phyloP scores from a whole-genome alignment of 495 filamentous ascomycete species.

The Letharia columbiana region DNA sequence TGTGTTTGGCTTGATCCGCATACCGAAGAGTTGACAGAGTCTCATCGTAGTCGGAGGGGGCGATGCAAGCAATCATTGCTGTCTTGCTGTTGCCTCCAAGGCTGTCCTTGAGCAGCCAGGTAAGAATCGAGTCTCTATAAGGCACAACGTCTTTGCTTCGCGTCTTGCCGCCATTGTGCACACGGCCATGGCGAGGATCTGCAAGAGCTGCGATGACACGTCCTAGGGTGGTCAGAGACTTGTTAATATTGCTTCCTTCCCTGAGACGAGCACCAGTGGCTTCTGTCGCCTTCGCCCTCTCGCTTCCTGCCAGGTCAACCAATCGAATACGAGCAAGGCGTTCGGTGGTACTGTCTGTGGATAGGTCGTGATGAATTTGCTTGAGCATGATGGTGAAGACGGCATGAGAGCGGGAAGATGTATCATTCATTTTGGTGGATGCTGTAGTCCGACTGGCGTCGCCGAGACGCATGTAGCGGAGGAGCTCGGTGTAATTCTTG shows the following conservation, averaged over 20 bases:
- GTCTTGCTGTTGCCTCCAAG: constrained; percentile 95
- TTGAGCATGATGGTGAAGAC: constrained; percentile 98
- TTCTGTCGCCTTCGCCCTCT: constrained; percentile 91
- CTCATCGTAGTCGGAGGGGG: constrained; percentile 93
- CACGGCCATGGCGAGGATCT: constrained; percentile 58
- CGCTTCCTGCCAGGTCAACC: constrained; percentile 90
- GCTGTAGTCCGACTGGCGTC: constrained; percentile 85
- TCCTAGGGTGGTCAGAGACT: constrained; percentile 90
- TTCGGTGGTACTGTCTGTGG: constrained; percentile 92
- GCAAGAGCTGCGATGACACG: constrained; percentile 95
- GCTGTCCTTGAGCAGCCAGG: constrained; percentile 91
- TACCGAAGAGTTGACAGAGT: constrained; percentile 93
- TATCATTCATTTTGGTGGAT: constrained; percentile 99
- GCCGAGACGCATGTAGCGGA: constrained; percentile 82
- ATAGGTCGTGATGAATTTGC: constrained; percentile 90
- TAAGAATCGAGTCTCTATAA: constrained; percentile 94
- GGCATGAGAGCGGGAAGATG: constrained; percentile 83
- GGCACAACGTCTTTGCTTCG: constrained; percentile 69
- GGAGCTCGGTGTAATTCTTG: constrained; percentile 69
- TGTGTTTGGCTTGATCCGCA: constrained; percentile 94
- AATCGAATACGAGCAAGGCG: constrained; percentile 86
- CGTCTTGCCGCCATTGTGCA: constrained; percentile 33
- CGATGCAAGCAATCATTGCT: constrained; percentile 97
- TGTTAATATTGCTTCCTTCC: constrained; percentile 97
- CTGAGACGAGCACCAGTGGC: constrained; percentile 83